Percentiles rank a stretch among this genome's conserved stretches.
These are phyloP conservation scores for Wallemia hederae DNA, from an alignment of 1,284 basidiomycete genomes.

Conservation along the genomic window DNA sequence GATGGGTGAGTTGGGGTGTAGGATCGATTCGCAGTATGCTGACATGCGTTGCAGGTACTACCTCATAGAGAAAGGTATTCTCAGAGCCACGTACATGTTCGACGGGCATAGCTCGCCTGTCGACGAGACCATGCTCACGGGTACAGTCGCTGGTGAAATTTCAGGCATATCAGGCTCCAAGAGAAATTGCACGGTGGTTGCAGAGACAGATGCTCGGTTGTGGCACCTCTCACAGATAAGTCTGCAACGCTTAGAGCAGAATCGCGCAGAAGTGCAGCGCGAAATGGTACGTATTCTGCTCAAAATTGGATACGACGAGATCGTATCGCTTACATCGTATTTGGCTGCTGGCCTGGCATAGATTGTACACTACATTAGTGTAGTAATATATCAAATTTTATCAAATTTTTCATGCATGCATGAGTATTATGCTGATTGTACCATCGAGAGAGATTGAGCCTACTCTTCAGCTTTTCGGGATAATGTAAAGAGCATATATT, in stretches of 20 bases:
- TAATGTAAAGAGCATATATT: too few relatives aligned
- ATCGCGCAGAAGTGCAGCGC: constrained; percentile 33
- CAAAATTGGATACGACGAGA: constrained; percentile 28
- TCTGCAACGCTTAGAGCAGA: constrained; percentile 30
- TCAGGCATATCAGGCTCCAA: constrained; percentile 42
- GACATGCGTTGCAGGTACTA: constrained; percentile 23
- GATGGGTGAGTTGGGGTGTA: constrained; percentile 24
- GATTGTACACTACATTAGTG: too few relatives aligned
- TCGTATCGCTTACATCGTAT: not conserved
- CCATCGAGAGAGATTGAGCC: too few relatives aligned
- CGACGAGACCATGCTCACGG: constrained; percentile 72
- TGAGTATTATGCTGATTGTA: too few relatives aligned
- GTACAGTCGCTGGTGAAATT: constrained; percentile 65
- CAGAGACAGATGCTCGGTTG: constrained; percentile 41
- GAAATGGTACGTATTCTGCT: constrained; percentile 41
- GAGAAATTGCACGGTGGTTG: constrained; percentile 58
- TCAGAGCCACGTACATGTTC: constrained; percentile 51
- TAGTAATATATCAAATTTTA: too few relatives aligned
- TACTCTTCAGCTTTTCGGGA: too few relatives aligned
- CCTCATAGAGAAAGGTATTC: constrained; percentile 51
- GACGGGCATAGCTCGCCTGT: constrained; percentile 32
- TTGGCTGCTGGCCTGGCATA: not conserved
- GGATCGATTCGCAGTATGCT: not conserved
- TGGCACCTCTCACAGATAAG: constrained; percentile 41
- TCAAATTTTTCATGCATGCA: too few relatives aligned